Conservation (phyloP, 495 filamentous ascomycete species). For the Aspergillus nidulans region DNA sequence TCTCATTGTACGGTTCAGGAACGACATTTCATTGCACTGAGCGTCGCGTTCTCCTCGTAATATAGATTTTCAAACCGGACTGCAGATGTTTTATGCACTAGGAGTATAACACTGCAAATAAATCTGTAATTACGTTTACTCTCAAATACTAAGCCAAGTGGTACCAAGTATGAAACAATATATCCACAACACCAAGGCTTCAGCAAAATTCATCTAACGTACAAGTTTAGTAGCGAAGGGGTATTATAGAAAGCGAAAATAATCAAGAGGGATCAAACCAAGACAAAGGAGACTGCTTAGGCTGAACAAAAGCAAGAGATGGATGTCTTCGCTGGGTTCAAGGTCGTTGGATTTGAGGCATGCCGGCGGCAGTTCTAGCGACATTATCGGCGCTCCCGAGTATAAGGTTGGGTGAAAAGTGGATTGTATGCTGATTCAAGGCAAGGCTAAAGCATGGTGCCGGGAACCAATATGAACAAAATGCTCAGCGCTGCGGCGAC, state of each 20-base stretch:
- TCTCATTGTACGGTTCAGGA: neutral
- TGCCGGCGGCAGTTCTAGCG: neutral
- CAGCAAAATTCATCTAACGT: slow-evolving; percentile 24
- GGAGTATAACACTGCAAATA: neutral
- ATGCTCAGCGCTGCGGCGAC: slow-evolving; percentile 72
- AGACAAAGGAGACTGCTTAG: slow-evolving; percentile 19
- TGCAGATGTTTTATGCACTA: neutral
- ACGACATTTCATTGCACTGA: neutral
- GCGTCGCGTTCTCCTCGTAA: too few relatives aligned
- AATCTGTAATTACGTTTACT: slow-evolving; percentile 10
- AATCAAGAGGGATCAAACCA: slow-evolving; percentile 10
- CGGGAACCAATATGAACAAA: slow-evolving; percentile 89
- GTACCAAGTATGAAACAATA: slow-evolving; percentile 6
- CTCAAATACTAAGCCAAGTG: slow-evolving; percentile 9
- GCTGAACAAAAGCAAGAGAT: slow-evolving; percentile 22
- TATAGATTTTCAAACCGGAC: neutral
- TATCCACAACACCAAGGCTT: slow-evolving; percentile 15
- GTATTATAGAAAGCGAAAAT: slow-evolving; percentile 36
- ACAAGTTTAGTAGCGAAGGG: slow-evolving; percentile 31
- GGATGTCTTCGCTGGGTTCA: neutral
- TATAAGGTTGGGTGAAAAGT: neutral
- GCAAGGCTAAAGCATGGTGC: slow-evolving; percentile 66
- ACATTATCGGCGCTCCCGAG: neutral
- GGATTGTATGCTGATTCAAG: neutral
- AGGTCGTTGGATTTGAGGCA: neutral